Percentiles rank a stretch among this genome's conserved stretches.
Conservation (phyloP, 345 rosid species). For the Euclidium syriacum region DNA sequence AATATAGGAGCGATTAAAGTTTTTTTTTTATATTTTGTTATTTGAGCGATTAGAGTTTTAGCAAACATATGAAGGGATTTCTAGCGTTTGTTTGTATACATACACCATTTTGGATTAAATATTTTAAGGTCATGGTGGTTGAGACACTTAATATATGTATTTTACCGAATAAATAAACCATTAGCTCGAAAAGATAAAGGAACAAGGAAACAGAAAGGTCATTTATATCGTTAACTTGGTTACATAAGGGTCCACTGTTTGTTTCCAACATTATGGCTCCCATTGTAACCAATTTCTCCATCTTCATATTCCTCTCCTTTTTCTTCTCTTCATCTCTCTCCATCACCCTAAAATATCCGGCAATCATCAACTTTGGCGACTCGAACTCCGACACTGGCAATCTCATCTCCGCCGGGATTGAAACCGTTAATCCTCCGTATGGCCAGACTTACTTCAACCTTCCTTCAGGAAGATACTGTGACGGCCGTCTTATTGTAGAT, state of each 20-base stretch:
- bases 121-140: neutral
- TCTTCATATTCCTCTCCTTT: constrained; percentile 28
- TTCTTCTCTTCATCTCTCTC: constrained; percentile 38
- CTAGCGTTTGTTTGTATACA: too few relatives aligned
- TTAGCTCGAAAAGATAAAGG: too few relatives aligned
- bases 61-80: too few relatives aligned
- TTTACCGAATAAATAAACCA: neutral
- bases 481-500: constrained; percentile 76
- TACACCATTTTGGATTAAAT: too few relatives aligned
- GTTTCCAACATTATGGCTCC: constrained; percentile 19
- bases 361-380: constrained; percentile 86
- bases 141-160: too few relatives aligned
- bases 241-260: neutral
- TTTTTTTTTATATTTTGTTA: too few relatives aligned
- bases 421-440: constrained; percentile 54
- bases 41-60: too few relatives aligned
- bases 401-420: constrained; percentile 67
- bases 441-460: constrained; percentile 56
- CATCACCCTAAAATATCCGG: constrained; percentile 48
- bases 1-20: too few relatives aligned
- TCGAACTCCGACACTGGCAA: constrained; percentile 90
- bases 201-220: too few relatives aligned
- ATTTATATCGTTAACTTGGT: neutral
- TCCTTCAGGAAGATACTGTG: constrained; percentile 81
- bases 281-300: neutral